A percentile compares a stretch with the other conserved stretches of the same genome.
These are phyloP conservation scores for Pseudopithomyces chartarum DNA, from an alignment of 2,329 filamentous ascomycete genomes.

Conservation along the genomic window DNA sequence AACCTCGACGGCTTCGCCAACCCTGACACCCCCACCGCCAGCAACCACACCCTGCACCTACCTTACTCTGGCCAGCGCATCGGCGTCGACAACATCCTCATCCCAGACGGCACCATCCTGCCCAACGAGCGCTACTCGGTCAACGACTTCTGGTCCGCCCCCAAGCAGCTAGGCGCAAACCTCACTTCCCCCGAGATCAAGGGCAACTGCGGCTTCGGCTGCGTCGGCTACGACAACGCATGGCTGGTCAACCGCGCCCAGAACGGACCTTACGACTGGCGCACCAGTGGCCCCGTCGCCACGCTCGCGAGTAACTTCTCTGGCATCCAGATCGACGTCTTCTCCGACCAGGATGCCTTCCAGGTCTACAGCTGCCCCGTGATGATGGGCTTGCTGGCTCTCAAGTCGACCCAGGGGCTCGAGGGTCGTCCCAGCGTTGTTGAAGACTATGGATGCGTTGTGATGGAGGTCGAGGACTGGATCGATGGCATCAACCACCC, in stretches of 20 bases:
- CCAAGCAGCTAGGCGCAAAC: constrained; percentile 78
- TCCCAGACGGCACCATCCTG: constrained; percentile 64
- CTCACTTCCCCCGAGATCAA: constrained; percentile 65
- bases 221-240: constrained; percentile 84
- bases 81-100: constrained; percentile 62
- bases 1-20: constrained; percentile 81
- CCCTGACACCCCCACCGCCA: constrained; percentile 65
- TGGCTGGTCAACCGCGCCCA: constrained; percentile 69
- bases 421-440: constrained; percentile 66
- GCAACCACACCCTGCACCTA: constrained; percentile 75
- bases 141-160: constrained; percentile 81
- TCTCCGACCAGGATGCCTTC: constrained; percentile 82
- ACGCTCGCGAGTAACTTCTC: constrained; percentile 74
- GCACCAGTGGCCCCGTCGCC: constrained; percentile 62
- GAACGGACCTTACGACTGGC: constrained; percentile 67
- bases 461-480: constrained; percentile 91
- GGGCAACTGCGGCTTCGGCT: constrained; percentile 79
- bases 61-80: constrained; percentile 75
- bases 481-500: constrained; percentile 94
- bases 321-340: constrained; percentile 82
- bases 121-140: constrained; percentile 69
- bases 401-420: constrained; percentile 74
- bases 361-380: constrained; percentile 86
- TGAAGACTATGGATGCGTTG: constrained; percentile 80
- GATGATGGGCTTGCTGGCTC: constrained; percentile 69